Percentiles rank a stretch among this genome's conserved stretches.
Conservation (phyloP, 352 stramenopile genomes). For the Phytophthora fragariaefolia region DNA sequence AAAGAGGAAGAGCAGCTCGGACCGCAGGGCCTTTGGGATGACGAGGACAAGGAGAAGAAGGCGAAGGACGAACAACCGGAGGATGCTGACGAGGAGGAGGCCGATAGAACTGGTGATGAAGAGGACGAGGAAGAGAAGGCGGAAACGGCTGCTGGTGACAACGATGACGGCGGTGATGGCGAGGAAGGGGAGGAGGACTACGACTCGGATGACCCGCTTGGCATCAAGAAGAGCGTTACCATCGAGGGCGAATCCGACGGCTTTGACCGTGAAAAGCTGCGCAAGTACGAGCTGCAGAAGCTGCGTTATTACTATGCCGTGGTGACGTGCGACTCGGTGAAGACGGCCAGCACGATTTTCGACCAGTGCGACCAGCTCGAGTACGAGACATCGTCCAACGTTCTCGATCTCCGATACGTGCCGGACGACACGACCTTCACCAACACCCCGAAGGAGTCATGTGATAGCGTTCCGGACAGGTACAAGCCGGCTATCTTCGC, state of each 20-base stretch:
- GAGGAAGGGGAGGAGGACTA: slow-evolving; percentile 53
- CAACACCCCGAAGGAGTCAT: slow-evolving; percentile 89
- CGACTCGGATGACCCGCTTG: slow-evolving; percentile 76
- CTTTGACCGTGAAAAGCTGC: slow-evolving; percentile 96
- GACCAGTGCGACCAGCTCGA: slow-evolving; percentile 97
- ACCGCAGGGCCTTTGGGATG: slow-evolving; percentile 67
- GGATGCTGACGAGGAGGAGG: slow-evolving; percentile 22
- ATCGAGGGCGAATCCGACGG: slow-evolving; percentile 60
- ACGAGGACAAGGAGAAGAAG: slow-evolving; percentile 45
- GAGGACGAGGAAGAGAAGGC: slow-evolving; percentile 39
- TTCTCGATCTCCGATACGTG: slow-evolving; percentile 96
- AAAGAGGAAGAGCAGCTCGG: slow-evolving; percentile 84
- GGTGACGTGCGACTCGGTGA: slow-evolving; percentile 92
- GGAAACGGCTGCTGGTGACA: slow-evolving; percentile 12
- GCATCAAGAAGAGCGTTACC: slow-evolving; percentile 69
- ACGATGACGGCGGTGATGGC: slow-evolving; percentile 43
- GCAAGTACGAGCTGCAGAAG: slow-evolving; percentile 97
- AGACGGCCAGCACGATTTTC: slow-evolving; percentile 94
- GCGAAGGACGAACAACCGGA: slow-evolving; percentile 35
- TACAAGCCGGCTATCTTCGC: slow-evolving; percentile 97
- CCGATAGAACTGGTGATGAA: slow-evolving; percentile 13
- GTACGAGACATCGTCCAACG: slow-evolving; percentile 96
- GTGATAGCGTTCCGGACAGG: slow-evolving; percentile 84
- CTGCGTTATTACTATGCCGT: slow-evolving; percentile 99
- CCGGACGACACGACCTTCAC: slow-evolving; percentile 91